Evolutionary conservation across 2,329 filamentous ascomycete genomes (phyloP), one percentile per base, ranked within the genome.

Genomic region (Arthrobotrys sphaeroides): DNA sequence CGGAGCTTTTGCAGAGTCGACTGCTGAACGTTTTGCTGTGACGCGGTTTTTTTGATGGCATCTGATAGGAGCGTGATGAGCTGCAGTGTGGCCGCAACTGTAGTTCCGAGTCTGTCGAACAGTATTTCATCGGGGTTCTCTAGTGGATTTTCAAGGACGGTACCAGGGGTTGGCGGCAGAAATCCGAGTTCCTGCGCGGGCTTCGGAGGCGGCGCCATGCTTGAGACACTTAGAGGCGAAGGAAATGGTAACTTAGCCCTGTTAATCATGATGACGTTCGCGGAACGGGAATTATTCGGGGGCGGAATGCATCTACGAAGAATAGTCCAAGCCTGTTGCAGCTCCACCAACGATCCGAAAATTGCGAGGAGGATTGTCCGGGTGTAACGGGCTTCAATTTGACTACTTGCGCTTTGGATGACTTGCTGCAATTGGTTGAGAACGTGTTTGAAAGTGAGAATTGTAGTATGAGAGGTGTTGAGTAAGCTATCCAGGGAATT

Each of bases 281-380:
- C 57, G 6, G 67, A 31, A 9, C 65, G 62, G 2, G 26, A 38
- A 18, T 51, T 47, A 22, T 43, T 61, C 3, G 73, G 75, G 16
- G 67, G 65, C 9, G 75, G 53, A 24, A 79, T 75, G 31, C 77
- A 73, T 67, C 77, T 79, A 22, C 73, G 78, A 26, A 80, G 61
- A 42, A 61, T 61, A 26, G 78, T 73, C 70, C 79, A 80, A 9
- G 78, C 77, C 26, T 76, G 73, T 57, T 80, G 78, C 16, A 80
- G 66, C 40, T 80, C 79, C 13, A 80, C 76, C 40, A 78, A 75
- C 2, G 78, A 78, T 20, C 79, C 79, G 42, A 79, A 80, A n/a
- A 80, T 70, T 67, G 79, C 78, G 4, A 80, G 74, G 24, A 80
- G 61, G 18, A 80, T 72, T 16, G 79, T 80, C 42, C 79, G 68